Conservation (phyloP, 176 grass and related monocot species). For the Phyllostachys edulis region DNA sequence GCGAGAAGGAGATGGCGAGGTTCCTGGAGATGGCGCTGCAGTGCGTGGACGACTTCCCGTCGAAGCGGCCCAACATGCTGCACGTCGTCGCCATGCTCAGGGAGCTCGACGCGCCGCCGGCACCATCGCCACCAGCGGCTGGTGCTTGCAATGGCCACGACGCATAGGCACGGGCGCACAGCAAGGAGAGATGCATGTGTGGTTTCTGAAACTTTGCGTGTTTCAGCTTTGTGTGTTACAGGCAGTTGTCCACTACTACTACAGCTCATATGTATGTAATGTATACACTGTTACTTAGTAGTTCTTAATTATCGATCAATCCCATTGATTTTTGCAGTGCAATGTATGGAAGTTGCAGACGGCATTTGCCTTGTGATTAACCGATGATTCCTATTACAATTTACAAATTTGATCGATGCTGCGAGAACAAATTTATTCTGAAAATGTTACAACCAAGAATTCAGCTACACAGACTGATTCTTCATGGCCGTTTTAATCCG, state of each 20-base stretch:
- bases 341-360: too few species aligned
- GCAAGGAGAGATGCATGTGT: background rate
- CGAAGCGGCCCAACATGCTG: slow-evolving; percentile 82
- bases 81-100: slow-evolving; percentile 76
- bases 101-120: slow-evolving; percentile 47
- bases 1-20: slow-evolving; percentile 51
- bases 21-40: slow-evolving; percentile 27
- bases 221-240: background rate
- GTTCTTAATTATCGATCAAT: background rate
- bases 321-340: background rate
- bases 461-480: too few species aligned
- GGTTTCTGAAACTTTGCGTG: background rate
- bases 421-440: background rate
- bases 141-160: background rate
- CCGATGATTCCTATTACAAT: background rate
- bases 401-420: background rate
- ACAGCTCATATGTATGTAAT: background rate
- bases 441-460: too few species aligned
- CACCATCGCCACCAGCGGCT: background rate
- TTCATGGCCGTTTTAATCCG: background rate
- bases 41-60: slow-evolving; percentile 91
- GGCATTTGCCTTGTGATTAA: background rate
- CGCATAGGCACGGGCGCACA: background rate
- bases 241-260: background rate
- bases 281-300: background rate